Evolutionary conservation across 176 grass and related monocot species (phyloP).

Genomic region (Aegilops longissima): DNA sequence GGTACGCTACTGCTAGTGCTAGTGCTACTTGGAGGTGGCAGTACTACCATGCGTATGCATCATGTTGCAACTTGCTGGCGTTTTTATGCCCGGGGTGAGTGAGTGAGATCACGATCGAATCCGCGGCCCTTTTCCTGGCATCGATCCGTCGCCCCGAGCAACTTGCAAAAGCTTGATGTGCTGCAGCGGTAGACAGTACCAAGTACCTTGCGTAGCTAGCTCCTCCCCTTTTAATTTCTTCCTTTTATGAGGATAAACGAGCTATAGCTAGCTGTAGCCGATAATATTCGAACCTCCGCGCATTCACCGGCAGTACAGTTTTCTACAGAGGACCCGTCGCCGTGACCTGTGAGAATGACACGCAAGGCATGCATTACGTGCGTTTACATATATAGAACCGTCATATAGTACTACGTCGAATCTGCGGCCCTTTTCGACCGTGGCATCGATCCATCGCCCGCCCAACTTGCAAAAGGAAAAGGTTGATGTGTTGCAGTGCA

Average conservation of each 20-base stretch:
- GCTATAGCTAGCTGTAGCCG: no score
- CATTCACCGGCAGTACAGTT: no score
- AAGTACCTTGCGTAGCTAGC: slow-evolving; percentile 23
- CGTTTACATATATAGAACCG: no score
- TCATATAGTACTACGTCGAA: no score
- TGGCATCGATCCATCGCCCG: no score
- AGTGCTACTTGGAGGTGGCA: neutral
- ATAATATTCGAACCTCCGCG: neutral
- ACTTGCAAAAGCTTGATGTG: slow-evolving; percentile 21
- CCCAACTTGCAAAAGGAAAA: no score
- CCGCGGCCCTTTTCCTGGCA: neutral
- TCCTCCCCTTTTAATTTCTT: neutral
- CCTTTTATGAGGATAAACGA: neutral
- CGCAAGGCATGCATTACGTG: no score
- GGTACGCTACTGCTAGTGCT: neutral
- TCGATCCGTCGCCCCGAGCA: neutral
- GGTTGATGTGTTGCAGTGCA: no score
- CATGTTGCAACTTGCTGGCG: neutral
- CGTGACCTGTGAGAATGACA: no score
- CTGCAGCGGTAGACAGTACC: neutral
- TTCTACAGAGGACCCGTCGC: no score
- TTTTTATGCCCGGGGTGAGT: neutral
- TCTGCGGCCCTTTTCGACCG: no score
- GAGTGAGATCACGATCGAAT: neutral
- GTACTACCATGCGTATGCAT: neutral